A percentile compares a stretch with the other conserved stretches of the same genome.
Evolutionary conservation across 2,329 filamentous ascomycete species (phyloP).

Genomic region (Nectriaceae sp.): DNA sequence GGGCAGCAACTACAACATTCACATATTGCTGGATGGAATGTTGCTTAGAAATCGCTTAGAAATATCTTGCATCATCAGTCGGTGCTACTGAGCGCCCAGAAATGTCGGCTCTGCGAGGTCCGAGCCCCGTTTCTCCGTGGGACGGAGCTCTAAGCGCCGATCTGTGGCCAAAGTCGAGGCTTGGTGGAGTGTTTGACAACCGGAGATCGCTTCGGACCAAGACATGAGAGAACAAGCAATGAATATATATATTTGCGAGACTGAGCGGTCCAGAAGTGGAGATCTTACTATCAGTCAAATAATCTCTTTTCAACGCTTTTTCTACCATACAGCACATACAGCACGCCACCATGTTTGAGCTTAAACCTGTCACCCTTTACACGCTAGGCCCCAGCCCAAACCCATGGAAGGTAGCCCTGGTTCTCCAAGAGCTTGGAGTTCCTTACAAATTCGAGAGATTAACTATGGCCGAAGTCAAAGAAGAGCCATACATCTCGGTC

Average conservation of each 20-base stretch:
- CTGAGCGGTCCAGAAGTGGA: too few relatives aligned
- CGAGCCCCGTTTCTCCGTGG: not conserved
- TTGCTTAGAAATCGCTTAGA: not conserved
- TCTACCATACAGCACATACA: not conserved
- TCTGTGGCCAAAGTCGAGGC: not conserved
- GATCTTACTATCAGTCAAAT: too few relatives aligned
- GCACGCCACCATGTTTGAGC: not conserved
- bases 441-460: not conserved
- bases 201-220: not conserved
- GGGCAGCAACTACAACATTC: too few relatives aligned
- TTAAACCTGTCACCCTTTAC: not conserved
- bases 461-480: slow-evolving; percentile 13
- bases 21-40: too few relatives aligned
- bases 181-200: not conserved
- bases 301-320: not conserved
- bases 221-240: not conserved
- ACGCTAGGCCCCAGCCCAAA: slow-evolving; percentile 4
- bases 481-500: slow-evolving; percentile 22
- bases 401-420: not conserved
- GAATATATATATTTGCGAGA: too few relatives aligned
- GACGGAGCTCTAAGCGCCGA: not conserved
- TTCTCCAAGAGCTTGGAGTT: not conserved
- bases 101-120: not conserved
- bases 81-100: not conserved
- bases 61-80: not conserved